Evolutionary conservation across 2,329 filamentous ascomycete genomes (phyloP), one percentile per base, ranked within the genome.

Genomic region (Stagonosporopsis vannaccii): DNA sequence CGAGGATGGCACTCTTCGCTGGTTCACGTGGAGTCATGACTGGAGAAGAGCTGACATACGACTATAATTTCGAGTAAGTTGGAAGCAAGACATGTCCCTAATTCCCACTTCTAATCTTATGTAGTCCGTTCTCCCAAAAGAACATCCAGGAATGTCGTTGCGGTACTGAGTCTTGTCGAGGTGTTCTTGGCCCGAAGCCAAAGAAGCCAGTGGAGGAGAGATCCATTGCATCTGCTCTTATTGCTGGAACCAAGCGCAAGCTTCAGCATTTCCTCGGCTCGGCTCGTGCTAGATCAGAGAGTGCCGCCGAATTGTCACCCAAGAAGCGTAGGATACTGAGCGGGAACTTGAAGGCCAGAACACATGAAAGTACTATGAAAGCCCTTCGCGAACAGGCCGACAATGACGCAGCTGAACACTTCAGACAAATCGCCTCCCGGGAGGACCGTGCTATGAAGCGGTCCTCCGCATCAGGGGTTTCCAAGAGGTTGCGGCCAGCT

Each of bases 1-100:
- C 94, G 37, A 87, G 95, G 52, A 98, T 99, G 92, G 95, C 93
- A 15, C 85, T 99, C 1, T 99, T 99, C 74, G 95, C 95, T 12
- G 94, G 94, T 28, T 90, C 96, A 66, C 82, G 84, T 43, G 92
- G 92, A 13, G 94, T 99, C 73, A 90, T 90, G 87, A 97, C 93
- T 11, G 95, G 95, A 22, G 92, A 98, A 61, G 95, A 99, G 77
- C 81, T 99, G 59, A 98, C 93, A 0, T 99, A 99, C 74, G 95
- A 99, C 81, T 90, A 90, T 74, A 90, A 90, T 65, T 90, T 90
- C 62, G 85, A 89, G 84, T 86, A 72, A 73, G 82, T 75, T 19
- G 7, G 32, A 2, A 25, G n/a, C 13, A 19, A 17, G 2, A 23
- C n/a, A 11, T 22, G 2, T 17, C 22, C 15, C 11, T n/a, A 15